Base-by-base conservation (phyloP, 371 early-diverging fungal genomes). In the Mucor racemosus region DNA sequence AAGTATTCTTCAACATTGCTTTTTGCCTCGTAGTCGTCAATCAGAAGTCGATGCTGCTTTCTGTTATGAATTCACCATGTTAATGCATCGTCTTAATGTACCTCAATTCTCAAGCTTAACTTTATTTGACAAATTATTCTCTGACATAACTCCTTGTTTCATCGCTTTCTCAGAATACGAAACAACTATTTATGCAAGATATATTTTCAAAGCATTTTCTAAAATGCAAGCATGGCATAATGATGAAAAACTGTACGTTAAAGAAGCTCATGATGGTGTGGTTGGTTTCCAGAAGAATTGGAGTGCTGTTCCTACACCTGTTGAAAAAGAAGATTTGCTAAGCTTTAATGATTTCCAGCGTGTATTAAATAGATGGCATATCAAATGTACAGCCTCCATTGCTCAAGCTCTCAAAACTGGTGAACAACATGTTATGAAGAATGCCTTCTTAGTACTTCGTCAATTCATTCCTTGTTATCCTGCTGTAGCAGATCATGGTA, bases 21-120 rank as follows among this genome's bases (percentile, higher is more conserved):
- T 97, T 13, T 77, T 87, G 33, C 95, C 94, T 11, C 84, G 97
- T n/a, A 84, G 88, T 44, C 66, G 89, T 40, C 78, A 90, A 8
- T 94, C 95, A 1, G 88, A 87, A 15, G 75, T 86, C 0, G 97
- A 97, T 74, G 95, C 97, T 3, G 78, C 89, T 5, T 97, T 85
- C 70, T 92, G 92, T 60, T 93, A 92, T 41, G 91, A 92, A 76
- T 93, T 96, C 67, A 76, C 94, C 21, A 79, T 88, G 71, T 62
- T 90, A 62, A 84, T 95, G 87, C 97, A 96, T 66, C 78, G 76
- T 14, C 71, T 95, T 38, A 91, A 91, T 10, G 90, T 90, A 0
- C 79, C 81, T 58, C 91, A 92, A 64, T 90, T 97, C 53, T 91
- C 93, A 1, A 91, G 90, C 10, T 67, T 95, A 31, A 88, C 92